Conservation (phyloP, 345 rosid species). For the Gossypium australe region DNA sequence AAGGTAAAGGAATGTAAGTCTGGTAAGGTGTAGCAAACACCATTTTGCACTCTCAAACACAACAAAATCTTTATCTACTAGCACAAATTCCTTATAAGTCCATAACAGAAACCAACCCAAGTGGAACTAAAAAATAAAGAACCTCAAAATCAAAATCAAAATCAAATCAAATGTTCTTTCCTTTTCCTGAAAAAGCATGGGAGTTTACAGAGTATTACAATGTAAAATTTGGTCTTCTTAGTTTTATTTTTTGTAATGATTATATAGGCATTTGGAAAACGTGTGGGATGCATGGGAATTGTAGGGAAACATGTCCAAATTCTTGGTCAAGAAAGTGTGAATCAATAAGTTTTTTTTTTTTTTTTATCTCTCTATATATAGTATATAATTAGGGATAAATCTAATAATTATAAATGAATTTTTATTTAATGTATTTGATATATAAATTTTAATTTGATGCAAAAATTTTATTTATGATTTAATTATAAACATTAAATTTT, state of each 20-base stretch:
- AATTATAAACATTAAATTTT: no score
- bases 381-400: no score
- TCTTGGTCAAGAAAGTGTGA: neutral
- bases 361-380: no score
- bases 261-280: neutral
- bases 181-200: neutral
- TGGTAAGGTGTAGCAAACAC: neutral
- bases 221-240: neutral
- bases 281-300: neutral
- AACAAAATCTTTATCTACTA: neutral
- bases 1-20: conserved; percentile 14
- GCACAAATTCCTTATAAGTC: neutral
- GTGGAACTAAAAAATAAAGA: neutral
- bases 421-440: no score
- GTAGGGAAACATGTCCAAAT: neutral
- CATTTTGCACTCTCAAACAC: neutral
- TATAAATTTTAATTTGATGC: no score
- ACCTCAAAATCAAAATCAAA: no score
- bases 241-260: neutral
- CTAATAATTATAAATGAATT: no score
- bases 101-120: neutral
- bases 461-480: no score
- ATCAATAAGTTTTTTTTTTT: neutral
- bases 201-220: neutral
- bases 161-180: neutral